Conservation (phyloP, 192 early-diverging fungal species). For the Gigaspora rosea region DNA sequence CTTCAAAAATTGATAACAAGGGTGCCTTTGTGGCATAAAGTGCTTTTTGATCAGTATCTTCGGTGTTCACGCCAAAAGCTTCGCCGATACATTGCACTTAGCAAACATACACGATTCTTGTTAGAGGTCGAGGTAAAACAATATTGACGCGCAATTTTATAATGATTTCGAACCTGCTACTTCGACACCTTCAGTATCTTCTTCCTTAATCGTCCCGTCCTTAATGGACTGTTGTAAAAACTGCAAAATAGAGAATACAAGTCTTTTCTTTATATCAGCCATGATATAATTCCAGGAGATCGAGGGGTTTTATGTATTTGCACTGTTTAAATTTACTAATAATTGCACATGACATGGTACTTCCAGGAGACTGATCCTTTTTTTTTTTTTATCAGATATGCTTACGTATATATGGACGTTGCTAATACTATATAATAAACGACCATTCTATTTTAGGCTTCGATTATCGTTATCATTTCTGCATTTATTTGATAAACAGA, state of each 20-base stretch:
- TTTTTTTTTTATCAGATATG: no score
- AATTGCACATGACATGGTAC: no score
- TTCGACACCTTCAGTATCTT: slow-evolving; percentile 82
- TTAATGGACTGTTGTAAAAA: slow-evolving; percentile 71
- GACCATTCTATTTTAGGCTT: no score
- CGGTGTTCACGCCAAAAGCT: slow-evolving; percentile 84
- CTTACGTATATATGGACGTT: no score
- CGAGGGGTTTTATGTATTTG: not conserved
- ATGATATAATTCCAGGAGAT: slow-evolving; percentile 33
- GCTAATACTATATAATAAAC: no score
- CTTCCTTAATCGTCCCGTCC: slow-evolving; percentile 69
- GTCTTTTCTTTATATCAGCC: slow-evolving; percentile 65
- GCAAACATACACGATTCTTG: slow-evolving; percentile 37
- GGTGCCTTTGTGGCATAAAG: slow-evolving; percentile 81
- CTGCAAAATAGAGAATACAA: slow-evolving; percentile 84
- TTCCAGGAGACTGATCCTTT: no score
- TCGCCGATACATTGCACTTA: slow-evolving; percentile 93
- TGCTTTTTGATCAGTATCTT: slow-evolving; percentile 65
- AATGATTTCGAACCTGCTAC: slow-evolving; percentile 45
- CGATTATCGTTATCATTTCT: no score
- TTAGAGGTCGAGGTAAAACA: not conserved
- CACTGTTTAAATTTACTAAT: not conserved
- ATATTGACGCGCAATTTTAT: not conserved
- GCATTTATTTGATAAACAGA: no score
- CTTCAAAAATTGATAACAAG: slow-evolving; percentile 86